A percentile compares a stretch with the other conserved stretches of the same genome.
Evolutionary conservation across 164 flowering plant genomes (phyloP).

Genomic region (Liquidambar formosana): DNA sequence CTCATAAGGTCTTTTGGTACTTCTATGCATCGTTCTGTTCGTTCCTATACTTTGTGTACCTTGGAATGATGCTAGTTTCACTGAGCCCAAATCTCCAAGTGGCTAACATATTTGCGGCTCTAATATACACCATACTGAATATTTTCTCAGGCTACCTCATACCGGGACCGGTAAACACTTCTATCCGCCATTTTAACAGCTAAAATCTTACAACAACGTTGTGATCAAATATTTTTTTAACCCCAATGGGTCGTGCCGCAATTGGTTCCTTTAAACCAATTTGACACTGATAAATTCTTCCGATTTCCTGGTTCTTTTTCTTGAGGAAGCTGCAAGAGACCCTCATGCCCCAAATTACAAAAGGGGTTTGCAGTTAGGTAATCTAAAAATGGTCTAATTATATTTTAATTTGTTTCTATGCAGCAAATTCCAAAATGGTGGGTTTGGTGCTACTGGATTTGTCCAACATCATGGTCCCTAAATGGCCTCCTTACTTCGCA

Average conservation of each 20-base stretch:
- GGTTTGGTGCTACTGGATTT: constrained; percentile 41
- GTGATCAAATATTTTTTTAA: too few relatives aligned
- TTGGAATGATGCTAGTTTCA: constrained; percentile 42
- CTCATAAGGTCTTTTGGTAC: constrained; percentile 40
- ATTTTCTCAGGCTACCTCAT: constrained; percentile 52
- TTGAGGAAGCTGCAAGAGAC: too few relatives aligned
- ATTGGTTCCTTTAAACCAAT: too few relatives aligned
- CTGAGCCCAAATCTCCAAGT: constrained; percentile 34
- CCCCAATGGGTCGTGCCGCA: too few relatives aligned
- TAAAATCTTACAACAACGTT: not conserved
- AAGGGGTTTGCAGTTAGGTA: too few relatives aligned
- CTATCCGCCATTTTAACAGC: not conserved
- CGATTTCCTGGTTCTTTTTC: too few relatives aligned
- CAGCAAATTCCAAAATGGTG: constrained; percentile 42
- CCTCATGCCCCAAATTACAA: too few relatives aligned
- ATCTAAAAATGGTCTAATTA: not conserved
- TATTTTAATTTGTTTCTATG: not conserved
- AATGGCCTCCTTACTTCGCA: constrained; percentile 42
- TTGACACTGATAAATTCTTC: too few relatives aligned
- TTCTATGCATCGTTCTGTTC: constrained; percentile 35
- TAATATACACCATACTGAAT: constrained; percentile 39
- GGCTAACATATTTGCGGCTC: constrained; percentile 33
- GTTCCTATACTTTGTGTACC: constrained; percentile 35
- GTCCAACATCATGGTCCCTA: constrained; percentile 46
- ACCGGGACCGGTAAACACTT: constrained; percentile 43